Evolutionary conservation across 2,329 filamentous ascomycete species (phyloP), one percentile per base, ranked within the genome.

Genomic region (Lecanicillium sp.): DNA sequence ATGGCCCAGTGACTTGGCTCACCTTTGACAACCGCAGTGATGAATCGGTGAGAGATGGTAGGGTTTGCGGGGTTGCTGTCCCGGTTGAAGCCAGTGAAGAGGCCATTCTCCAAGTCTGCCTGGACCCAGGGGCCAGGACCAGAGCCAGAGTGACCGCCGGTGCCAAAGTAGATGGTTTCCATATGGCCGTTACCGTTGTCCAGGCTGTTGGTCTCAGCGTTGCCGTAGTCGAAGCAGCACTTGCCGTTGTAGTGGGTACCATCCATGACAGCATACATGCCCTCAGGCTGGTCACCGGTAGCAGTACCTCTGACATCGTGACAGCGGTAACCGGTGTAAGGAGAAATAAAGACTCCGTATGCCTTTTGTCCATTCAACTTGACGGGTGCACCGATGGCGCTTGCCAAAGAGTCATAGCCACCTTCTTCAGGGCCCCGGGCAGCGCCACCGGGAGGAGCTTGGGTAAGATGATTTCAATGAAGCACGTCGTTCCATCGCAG

Each of bases 161-260:
- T 59, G 2, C 79, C 78, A 48, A 68, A 82, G 65, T 82, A 83
- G 42, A 83, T 75, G 40, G 78, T 74, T 52, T 83, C 79, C 78
- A 83, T 83, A 50, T 81, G 76, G 14, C 74, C 78, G 39, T 71
- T 69, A 3, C 78, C 79, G 0, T 75, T 72, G 43, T 77, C 72
- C 3, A 3, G 44, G 41, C 52, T 68, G 53, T 47, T 75, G 5
- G 62, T 65, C 58, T 77, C 73, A 33, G 70, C 71, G 37, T 75
- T 75, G 35, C 71, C 71, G 37, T 75, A 75, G 54, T 75, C 71
- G 48, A 73, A 75, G 51, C 65, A 79, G 59, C 74, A 78, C 5
- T 43, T 65, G 18, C 54, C 61, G 47, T 78, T 78, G 62, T 70
- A 78, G 49, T 78, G 74, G 0, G 70, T 74, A 0, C 74, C 75